These are phyloP conservation scores for Fusarium proliferatum DNA, from an alignment of 2,329 filamentous ascomycete genomes.

Conservation along the genomic window DNA sequence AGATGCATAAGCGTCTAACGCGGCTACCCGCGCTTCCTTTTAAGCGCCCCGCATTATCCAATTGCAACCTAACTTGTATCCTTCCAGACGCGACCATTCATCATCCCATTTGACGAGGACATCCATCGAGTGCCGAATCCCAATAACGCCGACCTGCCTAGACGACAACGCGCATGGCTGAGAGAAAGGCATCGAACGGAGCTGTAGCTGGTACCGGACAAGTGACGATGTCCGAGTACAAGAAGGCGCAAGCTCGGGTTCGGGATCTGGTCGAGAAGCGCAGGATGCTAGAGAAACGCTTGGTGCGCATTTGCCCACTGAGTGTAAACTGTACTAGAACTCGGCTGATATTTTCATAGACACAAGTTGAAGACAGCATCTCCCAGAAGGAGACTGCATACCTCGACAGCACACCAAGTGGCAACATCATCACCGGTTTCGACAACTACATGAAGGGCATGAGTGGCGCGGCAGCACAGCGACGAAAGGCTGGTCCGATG, in stretches of 20 bases:
- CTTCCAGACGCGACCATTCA: slow-evolving; percentile 10
- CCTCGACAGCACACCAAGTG: slow-evolving; percentile 86
- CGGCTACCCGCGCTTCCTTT: neutral
- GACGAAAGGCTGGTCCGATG: slow-evolving; percentile 71
- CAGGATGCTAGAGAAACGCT: slow-evolving; percentile 51
- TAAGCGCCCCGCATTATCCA: slow-evolving; percentile 23
- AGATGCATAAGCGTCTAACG: slow-evolving; percentile 1
- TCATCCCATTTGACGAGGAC: neutral
- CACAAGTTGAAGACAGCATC: slow-evolving; percentile 79
- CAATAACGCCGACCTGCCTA: neutral
- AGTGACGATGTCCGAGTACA: slow-evolving; percentile 59
- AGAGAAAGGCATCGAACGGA: slow-evolving; percentile 45
- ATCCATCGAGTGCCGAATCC: neutral
- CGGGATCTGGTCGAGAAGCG: slow-evolving; percentile 60
- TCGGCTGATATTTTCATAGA: slow-evolving; percentile 44
- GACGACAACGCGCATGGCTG: slow-evolving; percentile 47
- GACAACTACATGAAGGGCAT: slow-evolving; percentile 97
- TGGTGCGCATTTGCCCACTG: slow-evolving; percentile 46
- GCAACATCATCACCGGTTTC: slow-evolving; percentile 98
- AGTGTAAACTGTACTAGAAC: slow-evolving; percentile 46
- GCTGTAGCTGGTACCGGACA: slow-evolving; percentile 44
- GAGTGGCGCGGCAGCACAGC: slow-evolving; percentile 69
- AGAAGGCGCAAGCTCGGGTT: slow-evolving; percentile 61
- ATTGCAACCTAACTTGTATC: slow-evolving; percentile 8
- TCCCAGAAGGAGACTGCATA: slow-evolving; percentile 86